phyloP scores from a whole-genome alignment of 2,329 filamentous ascomycete species.

The Fusarium sp. region DNA sequence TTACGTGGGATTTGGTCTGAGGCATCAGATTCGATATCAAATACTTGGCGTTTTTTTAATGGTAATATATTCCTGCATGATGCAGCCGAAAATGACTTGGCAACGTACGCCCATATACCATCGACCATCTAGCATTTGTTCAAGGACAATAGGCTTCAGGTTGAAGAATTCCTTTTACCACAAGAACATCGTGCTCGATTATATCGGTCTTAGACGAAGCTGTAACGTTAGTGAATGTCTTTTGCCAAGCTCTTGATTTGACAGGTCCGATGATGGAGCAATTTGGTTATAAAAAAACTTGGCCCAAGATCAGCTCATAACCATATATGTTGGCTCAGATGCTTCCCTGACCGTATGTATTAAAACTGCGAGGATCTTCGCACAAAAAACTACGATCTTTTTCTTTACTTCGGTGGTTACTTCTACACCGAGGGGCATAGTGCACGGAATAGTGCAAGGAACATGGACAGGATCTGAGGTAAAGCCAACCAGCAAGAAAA shows the following conservation, averaged over 20 bases:
- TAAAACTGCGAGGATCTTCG: not conserved
- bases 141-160: not conserved
- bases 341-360: too few species aligned
- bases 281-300: not conserved
- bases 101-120: conserved; percentile 7
- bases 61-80: conserved; percentile 5
- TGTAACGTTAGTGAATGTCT: not conserved
- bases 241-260: not conserved
- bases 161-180: not conserved
- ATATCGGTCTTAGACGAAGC: not conserved
- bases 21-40: conserved; percentile 15
- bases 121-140: conserved; percentile 20
- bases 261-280: not conserved
- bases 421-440: not conserved
- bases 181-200: not conserved
- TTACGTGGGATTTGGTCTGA: conserved; percentile 64
- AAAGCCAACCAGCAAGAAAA: not conserved
- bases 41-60: conserved; percentile 21
- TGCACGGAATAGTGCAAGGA: not conserved
- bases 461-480: not conserved
- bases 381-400: not conserved
- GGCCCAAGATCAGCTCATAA: too few species aligned
- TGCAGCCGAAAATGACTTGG: conserved; percentile 13
- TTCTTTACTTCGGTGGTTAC: not conserved
- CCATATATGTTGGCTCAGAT: too few species aligned